Evolutionary conservation across 495 filamentous ascomycete species (phyloP).

Genomic region (Trichoderma parareesei): DNA sequence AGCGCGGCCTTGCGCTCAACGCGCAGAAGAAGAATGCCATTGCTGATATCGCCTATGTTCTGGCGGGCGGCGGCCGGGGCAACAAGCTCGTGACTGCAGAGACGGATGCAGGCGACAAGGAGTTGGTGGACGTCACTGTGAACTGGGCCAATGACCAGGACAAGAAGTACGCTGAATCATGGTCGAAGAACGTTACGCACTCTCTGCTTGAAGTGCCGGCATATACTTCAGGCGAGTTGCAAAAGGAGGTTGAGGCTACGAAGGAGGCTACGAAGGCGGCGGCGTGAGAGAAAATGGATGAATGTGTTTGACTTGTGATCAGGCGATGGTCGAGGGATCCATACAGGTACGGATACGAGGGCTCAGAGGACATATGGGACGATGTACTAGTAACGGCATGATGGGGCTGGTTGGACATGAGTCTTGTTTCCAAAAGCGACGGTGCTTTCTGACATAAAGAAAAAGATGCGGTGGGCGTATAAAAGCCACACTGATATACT

Average conservation of each 20-base stretch:
- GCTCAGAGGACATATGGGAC: background rate
- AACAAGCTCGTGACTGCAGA: conserved; percentile 36
- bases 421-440: background rate
- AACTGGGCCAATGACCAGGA: conserved; percentile 65
- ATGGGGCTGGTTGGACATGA: background rate
- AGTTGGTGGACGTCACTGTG: conserved; percentile 38
- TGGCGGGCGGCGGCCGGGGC: conserved; percentile 43
- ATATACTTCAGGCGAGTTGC: background rate
- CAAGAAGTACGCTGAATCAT: conserved; percentile 54
- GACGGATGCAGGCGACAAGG: conserved; percentile 20
- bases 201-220: conserved; percentile 9
- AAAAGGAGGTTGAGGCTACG: background rate
- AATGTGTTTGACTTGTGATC: background rate
- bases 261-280: background rate
- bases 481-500: background rate
- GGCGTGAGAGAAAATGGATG: background rate
- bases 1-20: conserved; percentile 60
- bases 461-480: background rate
- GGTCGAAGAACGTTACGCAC: conserved; percentile 65
- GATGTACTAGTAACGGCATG: background rate
- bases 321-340: background rate
- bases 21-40: conserved; percentile 83
- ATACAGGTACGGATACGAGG: background rate
- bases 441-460: background rate
- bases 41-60: conserved; percentile 77